Percentiles rank a stretch among this genome's conserved stretches.
Evolutionary conservation across 768 basidiomycete species (phyloP).

Genomic region (Tylopilus balloui): DNA sequence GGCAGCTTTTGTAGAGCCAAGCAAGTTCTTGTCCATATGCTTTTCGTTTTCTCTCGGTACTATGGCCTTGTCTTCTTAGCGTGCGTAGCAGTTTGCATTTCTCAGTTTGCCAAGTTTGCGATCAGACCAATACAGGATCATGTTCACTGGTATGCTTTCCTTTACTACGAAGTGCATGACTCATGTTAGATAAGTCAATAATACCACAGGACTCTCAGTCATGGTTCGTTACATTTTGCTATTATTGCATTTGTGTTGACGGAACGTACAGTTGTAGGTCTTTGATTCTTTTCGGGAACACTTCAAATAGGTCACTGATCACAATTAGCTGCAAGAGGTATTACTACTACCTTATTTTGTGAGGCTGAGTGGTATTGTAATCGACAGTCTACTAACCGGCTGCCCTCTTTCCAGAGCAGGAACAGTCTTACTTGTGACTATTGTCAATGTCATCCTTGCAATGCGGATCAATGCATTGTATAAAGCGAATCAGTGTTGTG

Average conservation of each 20-base stretch:
- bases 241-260: background rate
- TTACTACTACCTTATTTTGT: constrained; percentile 23
- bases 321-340: constrained; percentile 19
- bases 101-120: background rate
- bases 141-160: constrained; percentile 13
- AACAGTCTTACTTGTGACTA: constrained; percentile 13
- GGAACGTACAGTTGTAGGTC: constrained; percentile 16
- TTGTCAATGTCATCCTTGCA: constrained; percentile 21
- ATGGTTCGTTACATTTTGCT: constrained; percentile 6
- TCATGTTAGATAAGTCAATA: constrained; percentile 15
- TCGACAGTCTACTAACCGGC: background rate
- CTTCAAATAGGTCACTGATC: background rate
- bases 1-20: background rate
- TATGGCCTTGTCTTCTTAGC: constrained; percentile 22
- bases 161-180: background rate
- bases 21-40: constrained; percentile 7
- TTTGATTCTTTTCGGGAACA: background rate
- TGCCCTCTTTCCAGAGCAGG: constrained; percentile 13
- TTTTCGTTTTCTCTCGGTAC: constrained; percentile 25
- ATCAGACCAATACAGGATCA: constrained; percentile 5
- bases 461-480: constrained; percentile 21
- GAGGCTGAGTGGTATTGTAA: background rate
- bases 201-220: constrained; percentile 17
- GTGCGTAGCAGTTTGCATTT: constrained; percentile 1
- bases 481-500: background rate